Percentiles rank a stretch among this genome's conserved stretches.
Evolutionary conservation across 176 grass and related monocot genomes (phyloP).

Genomic region (Bothriochloa decipiens): DNA sequence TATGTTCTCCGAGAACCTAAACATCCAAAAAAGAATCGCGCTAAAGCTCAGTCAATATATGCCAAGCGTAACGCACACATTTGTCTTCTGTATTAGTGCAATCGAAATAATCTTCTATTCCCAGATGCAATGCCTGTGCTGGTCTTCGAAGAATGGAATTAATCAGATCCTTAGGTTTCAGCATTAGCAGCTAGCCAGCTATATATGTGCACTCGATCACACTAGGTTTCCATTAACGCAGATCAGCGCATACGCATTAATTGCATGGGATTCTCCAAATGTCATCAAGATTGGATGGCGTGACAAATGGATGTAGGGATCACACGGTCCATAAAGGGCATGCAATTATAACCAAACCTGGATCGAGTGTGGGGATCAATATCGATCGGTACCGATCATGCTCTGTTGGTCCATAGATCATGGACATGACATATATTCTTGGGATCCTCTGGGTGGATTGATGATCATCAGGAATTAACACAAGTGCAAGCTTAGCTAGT

Average conservation of each 20-base stretch:
- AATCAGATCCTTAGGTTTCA: constrained; percentile 8
- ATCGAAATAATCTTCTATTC: background rate
- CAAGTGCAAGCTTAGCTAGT: constrained; percentile 59
- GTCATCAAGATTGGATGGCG: constrained; percentile 24
- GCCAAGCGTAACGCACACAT: constrained; percentile 37
- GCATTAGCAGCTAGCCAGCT: background rate
- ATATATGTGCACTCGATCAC: background rate
- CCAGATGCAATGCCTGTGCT: constrained; percentile 22
- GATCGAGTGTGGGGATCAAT: constrained; percentile 32
- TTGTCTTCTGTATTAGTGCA: background rate
- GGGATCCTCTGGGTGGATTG: background rate
- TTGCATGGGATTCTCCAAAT: constrained; percentile 38
- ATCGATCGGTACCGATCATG: constrained; percentile 2
- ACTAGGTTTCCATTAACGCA: constrained; percentile 35
- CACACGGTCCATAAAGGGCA: constrained; percentile 28
- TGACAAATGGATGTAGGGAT: constrained; percentile 27
- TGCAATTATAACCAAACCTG: constrained; percentile 34
- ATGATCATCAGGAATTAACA: constrained; percentile 37
- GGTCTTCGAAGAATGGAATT: constrained; percentile 38
- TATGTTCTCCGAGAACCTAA: constrained; percentile 35
- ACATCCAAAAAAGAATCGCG: constrained; percentile 30
- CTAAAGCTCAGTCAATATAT: constrained; percentile 44
- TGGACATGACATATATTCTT: constrained; percentile 54
- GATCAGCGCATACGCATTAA: constrained; percentile 23
- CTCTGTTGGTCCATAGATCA: constrained; percentile 17